A percentile compares a stretch with the other conserved stretches of the same genome.
These are phyloP conservation scores for Alternaria sp. DNA, from an alignment of 2,329 filamentous ascomycete species.

Conservation along the genomic window DNA sequence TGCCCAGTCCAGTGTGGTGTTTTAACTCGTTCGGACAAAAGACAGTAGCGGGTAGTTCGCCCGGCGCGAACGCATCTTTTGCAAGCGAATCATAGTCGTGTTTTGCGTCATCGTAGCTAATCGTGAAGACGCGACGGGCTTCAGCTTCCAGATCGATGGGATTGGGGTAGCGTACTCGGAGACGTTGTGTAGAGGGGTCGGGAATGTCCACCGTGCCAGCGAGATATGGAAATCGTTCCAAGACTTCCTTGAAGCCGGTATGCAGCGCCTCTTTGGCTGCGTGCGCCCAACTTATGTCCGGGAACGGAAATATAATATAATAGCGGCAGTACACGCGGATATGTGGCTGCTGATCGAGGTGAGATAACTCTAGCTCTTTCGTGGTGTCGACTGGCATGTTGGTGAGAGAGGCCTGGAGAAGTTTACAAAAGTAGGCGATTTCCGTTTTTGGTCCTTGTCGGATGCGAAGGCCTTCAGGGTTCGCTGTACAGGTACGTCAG, in stretches of 20 bases:
- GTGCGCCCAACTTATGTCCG: conserved; percentile 18
- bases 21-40: conserved; percentile 24
- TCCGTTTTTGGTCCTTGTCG: not conserved
- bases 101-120: conserved; percentile 3
- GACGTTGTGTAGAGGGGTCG: conserved; percentile 6
- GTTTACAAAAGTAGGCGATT: conserved; percentile 7
- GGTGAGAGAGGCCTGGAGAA: conserved; percentile 1
- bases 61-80: conserved; percentile 21
- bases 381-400: not conserved
- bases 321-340: conserved; percentile 28
- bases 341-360: conserved; percentile 29
- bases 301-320: conserved; percentile 30
- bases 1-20: conserved; percentile 24
- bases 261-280: conserved; percentile 23
- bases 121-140: conserved; percentile 17
- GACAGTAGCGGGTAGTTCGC: conserved; percentile 14
- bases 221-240: conserved; percentile 27
- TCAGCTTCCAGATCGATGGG: conserved; percentile 17
- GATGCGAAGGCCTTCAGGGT: conserved; percentile 4
- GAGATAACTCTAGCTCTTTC: conserved; percentile 25
- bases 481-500: not conserved
- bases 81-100: conserved; percentile 19
- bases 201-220: conserved; percentile 25
- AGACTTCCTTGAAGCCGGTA: conserved; percentile 21
- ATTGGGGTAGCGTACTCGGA: conserved; percentile 25